Percentiles rank a stretch among this genome's conserved stretches.
These are phyloP conservation scores for Metarhizium robertsii DNA, from an alignment of 2,329 filamentous ascomycete genomes.

Conservation along the genomic window DNA sequence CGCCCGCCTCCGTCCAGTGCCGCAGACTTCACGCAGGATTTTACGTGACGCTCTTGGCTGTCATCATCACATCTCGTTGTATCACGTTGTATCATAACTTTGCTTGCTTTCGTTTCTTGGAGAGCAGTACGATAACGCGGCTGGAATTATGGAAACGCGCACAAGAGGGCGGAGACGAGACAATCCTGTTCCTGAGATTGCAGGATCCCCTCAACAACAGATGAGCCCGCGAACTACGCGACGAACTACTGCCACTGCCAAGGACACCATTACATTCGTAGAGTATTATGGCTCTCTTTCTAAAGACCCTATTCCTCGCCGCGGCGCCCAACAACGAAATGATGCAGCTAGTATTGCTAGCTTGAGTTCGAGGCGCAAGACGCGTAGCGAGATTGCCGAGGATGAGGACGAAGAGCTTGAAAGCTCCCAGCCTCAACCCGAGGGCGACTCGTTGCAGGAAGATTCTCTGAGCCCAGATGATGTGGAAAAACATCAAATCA, in stretches of 20 bases:
- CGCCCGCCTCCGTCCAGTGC: background rate
- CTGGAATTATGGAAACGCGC: background rate
- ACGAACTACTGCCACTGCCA: background rate
- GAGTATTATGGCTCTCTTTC: background rate
- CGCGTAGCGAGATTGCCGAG: background rate
- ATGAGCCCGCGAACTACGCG: background rate
- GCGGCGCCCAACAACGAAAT: constrained; percentile 1
- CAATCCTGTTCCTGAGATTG: background rate
- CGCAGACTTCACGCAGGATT: background rate
- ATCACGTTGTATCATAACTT: background rate
- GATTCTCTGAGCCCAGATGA: background rate
- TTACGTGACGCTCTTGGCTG: background rate
- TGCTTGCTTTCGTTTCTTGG: background rate
- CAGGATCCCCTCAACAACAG: background rate
- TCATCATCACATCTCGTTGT: background rate
- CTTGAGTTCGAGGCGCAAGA: background rate
- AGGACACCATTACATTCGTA: background rate
- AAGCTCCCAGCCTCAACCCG: background rate
- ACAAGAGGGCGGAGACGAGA: background rate
- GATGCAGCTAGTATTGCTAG: constrained; percentile 2
- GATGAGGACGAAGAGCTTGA: background rate
- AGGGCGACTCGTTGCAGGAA: background rate
- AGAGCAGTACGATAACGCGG: background rate
- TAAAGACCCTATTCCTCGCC: background rate
- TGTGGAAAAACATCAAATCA: background rate